Base-by-base conservation (phyloP, 1,284 basidiomycete species). In the Irpex sp. region DNA sequence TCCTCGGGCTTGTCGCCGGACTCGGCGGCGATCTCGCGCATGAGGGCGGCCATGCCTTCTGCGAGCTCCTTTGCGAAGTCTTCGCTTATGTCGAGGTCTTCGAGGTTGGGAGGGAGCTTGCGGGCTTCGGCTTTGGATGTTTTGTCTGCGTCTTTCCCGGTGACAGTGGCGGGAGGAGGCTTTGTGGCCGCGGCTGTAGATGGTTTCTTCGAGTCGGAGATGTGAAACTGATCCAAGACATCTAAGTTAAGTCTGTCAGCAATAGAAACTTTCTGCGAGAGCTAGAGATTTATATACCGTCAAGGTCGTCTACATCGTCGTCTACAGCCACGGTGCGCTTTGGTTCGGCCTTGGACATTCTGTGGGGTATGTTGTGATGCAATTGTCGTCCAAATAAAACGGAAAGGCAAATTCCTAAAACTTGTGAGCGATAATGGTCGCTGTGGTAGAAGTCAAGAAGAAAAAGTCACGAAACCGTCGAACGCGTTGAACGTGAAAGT, bases 11-110 rank as follows among this genome's bases (percentile, higher is more conserved):
- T 69, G 11, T 68, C 70, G 34, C 69, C 72, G n/a, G 70, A 70
- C 17, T 76, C 73, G 37, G 76, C 77, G 4, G 75, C 76, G 9
- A 97, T 80, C 70, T 88, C 89, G 19, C 82, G 82, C 81, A 97
- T 86, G 55, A 97, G 81, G n/a, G 79, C 80, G 73, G 94, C 92
- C 94, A 98, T 97, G 37, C 87, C 91, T 71, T 85, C 81, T 5
- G 89, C 86, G 54, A 97, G 81, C 71, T 93, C 88, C 49, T 83
- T 81, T 51, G 90, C 86, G 71, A 95, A 93, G 59, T 88, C 73
- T 61, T 81, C 67, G 67, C 69, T 70, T 26, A 75, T 64, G 55
- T 72, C 74, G 52, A 80, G 75, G 49, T 79, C 79, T 8, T 76
- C 65, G 74, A 72, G 64, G 73, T 70, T 70, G 76, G 74, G 64